These are phyloP conservation scores for Cladosporium oxysporum DNA, from an alignment of 2,329 filamentous ascomycete species.

Conservation along the genomic window DNA sequence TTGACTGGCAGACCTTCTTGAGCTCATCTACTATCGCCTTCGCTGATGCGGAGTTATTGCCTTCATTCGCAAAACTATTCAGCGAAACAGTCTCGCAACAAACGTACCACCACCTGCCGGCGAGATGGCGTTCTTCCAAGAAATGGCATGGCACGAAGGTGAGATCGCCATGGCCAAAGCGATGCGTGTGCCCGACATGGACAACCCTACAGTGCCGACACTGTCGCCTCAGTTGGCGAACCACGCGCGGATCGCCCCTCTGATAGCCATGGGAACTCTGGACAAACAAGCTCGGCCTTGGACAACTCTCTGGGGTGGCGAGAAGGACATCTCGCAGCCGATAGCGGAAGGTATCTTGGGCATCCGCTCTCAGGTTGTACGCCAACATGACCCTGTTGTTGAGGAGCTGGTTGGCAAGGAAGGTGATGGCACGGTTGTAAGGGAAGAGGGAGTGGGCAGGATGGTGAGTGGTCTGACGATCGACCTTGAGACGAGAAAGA, in stretches of 20 bases:
- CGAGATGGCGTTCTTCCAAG: slow-evolving; percentile 47
- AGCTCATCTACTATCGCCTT: neutral
- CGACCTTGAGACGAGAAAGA: slow-evolving; percentile 65
- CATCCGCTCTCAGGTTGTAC: slow-evolving; percentile 62
- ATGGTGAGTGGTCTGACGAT: slow-evolving; percentile 65
- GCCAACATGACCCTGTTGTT: slow-evolving; percentile 68
- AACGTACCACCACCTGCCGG: neutral
- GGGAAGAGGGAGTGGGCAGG: slow-evolving; percentile 44
- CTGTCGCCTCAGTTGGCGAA: slow-evolving; percentile 63
- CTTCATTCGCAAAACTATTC: neutral
- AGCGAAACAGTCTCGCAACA: neutral
- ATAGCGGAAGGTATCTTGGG: slow-evolving; percentile 66
- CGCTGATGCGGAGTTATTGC: neutral
- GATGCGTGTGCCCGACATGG: slow-evolving; percentile 57
- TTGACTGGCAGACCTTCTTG: neutral
- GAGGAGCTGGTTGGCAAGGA: slow-evolving; percentile 58
- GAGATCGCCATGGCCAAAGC: slow-evolving; percentile 66
- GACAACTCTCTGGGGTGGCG: slow-evolving; percentile 78
- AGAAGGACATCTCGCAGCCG: slow-evolving; percentile 65
- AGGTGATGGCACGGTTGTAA: slow-evolving; percentile 47
- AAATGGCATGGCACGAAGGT: slow-evolving; percentile 62
- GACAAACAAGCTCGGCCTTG: slow-evolving; percentile 68
- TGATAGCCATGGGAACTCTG: slow-evolving; percentile 73
- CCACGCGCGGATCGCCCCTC: slow-evolving; percentile 62
- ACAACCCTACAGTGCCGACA: slow-evolving; percentile 68